Percentiles rank a stretch among this genome's conserved stretches.
Evolutionary conservation across 2,329 filamentous ascomycete species (phyloP).

Genomic region (Colletotrichum cordylinicola): DNA sequence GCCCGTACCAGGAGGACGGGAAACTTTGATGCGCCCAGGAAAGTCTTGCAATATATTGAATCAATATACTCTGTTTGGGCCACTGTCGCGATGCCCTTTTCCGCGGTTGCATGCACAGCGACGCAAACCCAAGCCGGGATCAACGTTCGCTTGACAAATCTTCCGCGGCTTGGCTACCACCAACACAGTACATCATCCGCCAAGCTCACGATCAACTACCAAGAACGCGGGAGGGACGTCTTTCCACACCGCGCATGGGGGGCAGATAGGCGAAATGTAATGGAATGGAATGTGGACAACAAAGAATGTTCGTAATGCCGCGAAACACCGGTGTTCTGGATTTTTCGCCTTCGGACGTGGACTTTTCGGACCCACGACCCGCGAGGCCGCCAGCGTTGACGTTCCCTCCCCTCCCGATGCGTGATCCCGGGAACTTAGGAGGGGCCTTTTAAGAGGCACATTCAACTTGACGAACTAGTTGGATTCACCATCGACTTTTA

Average conservation of each 20-base stretch:
- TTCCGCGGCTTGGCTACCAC: background rate
- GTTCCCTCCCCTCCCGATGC: background rate
- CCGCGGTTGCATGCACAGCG: background rate
- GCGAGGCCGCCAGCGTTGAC: background rate
- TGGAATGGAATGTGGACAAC: background rate
- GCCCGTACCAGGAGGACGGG: background rate
- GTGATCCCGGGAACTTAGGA: background rate
- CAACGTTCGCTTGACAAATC: slow-evolving; percentile 13
- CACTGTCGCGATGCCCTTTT: background rate
- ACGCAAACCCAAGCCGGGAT: background rate
- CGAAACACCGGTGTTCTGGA: background rate
- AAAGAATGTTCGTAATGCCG: background rate
- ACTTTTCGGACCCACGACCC: background rate
- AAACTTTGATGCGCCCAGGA: background rate
- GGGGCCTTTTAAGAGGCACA: background rate
- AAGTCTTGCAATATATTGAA: background rate
- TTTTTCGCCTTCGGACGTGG: background rate
- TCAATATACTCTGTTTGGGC: background rate
- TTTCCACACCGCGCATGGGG: background rate
- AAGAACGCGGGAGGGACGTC: background rate
- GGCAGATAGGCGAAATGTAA: background rate
- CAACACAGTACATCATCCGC: background rate
- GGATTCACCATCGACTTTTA: background rate
- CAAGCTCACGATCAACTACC: slow-evolving; percentile 19
- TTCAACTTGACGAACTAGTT: slow-evolving; percentile 13